These are phyloP conservation scores for Colletotrichum shisoi DNA, from an alignment of 2,329 filamentous ascomycete species.

Conservation along the genomic window DNA sequence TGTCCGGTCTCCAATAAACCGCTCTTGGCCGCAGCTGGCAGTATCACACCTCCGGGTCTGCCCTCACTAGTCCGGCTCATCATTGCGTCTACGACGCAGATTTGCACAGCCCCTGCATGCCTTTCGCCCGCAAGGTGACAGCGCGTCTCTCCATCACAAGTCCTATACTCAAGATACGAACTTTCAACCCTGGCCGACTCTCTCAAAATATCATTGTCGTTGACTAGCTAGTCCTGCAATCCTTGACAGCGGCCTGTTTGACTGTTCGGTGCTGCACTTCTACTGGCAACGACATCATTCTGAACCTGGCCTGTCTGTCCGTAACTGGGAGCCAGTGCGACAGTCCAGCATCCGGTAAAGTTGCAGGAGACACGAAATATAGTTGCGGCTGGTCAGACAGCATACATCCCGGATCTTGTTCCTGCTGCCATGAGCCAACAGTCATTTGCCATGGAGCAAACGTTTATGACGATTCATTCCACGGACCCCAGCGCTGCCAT, in stretches of 20 bases:
- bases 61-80: neutral
- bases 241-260: neutral
- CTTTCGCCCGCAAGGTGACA: constrained; percentile 22
- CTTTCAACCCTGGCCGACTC: constrained; percentile 7
- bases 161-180: neutral
- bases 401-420: constrained; percentile 24
- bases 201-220: constrained; percentile 4
- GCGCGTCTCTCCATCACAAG: constrained; percentile 12
- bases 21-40: neutral
- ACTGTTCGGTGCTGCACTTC: neutral
- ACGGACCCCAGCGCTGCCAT: constrained; percentile 82
- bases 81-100: constrained; percentile 14
- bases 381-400: constrained; percentile 17
- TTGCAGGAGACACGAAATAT: neutral
- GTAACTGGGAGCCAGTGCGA: neutral
- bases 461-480: constrained; percentile 85
- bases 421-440: constrained; percentile 12
- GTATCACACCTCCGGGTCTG: neutral
- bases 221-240: neutral
- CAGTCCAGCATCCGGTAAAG: neutral
- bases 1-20: neutral
- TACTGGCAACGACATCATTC: neutral
- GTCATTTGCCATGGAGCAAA: constrained; percentile 72
- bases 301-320: neutral
- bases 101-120: neutral